Evolutionary conservation across 192 early-diverging fungal genomes (phyloP), one percentile per base, ranked within the genome.

Genomic region (Gonapodya sp.): DNA sequence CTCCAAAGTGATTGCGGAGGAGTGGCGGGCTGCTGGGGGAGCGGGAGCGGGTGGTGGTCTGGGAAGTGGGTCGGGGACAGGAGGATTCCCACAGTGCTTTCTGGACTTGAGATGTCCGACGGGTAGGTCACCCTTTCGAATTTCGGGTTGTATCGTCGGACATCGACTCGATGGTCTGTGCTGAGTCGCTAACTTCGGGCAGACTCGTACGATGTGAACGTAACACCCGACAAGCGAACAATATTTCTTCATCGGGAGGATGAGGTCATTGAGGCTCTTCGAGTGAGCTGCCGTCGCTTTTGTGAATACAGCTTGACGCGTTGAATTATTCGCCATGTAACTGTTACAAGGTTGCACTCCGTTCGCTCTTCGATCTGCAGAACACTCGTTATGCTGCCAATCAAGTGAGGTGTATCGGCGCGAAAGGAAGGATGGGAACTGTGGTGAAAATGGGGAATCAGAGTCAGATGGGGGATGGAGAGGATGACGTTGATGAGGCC

Each of bases 171-270:
- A 77, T 77, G 75, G 75, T 77, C 31, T 77, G 14, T 77, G 18
- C 2, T 16, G 34, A 16, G 75, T 77, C 31, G n/a, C n/a, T 18
- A 31, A 33, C 75, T 77, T 16, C 2, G 30, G 14, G 8, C 79
- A 89, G 92, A 85, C 8, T 84, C 85, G 16, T 92, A 93, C 35
- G 96, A 99, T 88, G 94, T 97, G 34, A 99, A 99, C 80, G 89
- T 99, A 32, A 95, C 93, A 32, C 97, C 97, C 0, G 94, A 99
- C 83, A 99, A 99, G 81, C 90, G 96, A 35, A 97, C 93, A 0
- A 88, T 99, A 30, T 86, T 97, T 82, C 82, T 99, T 8, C 92
- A 96, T 73, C 85, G 94, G 37, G 97, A 99, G 79, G 82, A 86
- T 1, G 78, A 81, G 74, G 73, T 95, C 35, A 73, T 88, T 0